Percentiles rank a stretch among this genome's conserved stretches.
These are phyloP conservation scores for Komagataella ulmi DNA, from an alignment of 805 yeast genomes.

Conservation along the genomic window DNA sequence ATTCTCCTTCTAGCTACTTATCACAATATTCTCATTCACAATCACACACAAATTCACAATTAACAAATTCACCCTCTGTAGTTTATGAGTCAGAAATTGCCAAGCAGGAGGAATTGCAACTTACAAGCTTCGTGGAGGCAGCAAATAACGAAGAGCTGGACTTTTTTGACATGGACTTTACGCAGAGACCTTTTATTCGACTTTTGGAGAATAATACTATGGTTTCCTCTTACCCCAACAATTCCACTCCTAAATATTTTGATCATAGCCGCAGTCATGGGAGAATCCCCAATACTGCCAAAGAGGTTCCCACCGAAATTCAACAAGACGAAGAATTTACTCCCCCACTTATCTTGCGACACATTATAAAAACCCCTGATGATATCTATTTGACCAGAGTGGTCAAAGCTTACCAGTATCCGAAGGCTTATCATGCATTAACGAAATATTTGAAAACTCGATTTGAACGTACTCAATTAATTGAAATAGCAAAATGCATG, in stretches of 20 bases:
- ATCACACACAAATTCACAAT: neutral
- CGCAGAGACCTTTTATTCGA: constrained; percentile 17
- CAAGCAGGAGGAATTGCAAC: constrained; percentile 26
- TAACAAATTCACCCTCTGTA: constrained; percentile 1
- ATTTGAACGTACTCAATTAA: constrained; percentile 25
- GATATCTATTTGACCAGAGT: constrained; percentile 29
- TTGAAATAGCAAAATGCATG: constrained; percentile 39
- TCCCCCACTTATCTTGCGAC: constrained; percentile 43
- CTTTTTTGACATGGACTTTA: constrained; percentile 13
- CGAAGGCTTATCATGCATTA: constrained; percentile 47
- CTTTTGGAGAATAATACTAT: constrained; percentile 14
- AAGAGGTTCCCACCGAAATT: constrained; percentile 26
- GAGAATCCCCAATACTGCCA: constrained; percentile 35
- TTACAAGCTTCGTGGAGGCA: constrained; percentile 17
- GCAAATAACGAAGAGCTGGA: constrained; percentile 4
- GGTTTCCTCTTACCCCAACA: constrained; percentile 18
- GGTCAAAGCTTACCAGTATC: constrained; percentile 42
- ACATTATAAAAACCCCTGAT: constrained; percentile 38
- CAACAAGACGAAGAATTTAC: constrained; percentile 30
- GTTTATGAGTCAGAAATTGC: constrained; percentile 20
- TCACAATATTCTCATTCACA: neutral
- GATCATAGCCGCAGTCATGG: constrained; percentile 37
- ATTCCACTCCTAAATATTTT: constrained; percentile 25
- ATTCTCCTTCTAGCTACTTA: neutral
- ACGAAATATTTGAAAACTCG: constrained; percentile 40